Evolutionary conservation across 495 filamentous ascomycete species (phyloP), one percentile per base, ranked within the genome.

Genomic region (Aspergillus carlsbadensis): DNA sequence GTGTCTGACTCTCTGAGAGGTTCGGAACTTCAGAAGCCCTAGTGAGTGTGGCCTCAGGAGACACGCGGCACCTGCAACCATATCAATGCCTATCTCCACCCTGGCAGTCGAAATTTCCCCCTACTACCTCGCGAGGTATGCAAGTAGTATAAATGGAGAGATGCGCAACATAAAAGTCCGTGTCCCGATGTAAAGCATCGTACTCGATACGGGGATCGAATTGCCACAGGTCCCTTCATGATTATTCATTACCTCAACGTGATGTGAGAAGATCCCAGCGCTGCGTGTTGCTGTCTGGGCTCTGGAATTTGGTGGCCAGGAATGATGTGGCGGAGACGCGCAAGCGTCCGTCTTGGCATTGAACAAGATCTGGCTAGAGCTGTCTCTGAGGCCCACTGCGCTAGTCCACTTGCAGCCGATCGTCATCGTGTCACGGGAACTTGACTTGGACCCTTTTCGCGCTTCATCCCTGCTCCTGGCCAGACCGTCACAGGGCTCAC

Each of bases 341-440:
- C 74, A 77, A 77, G 72, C 73, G 62, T 70, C 63, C 67, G 70
- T 72, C 74, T 76, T 77, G 74, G 73, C 71, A 62, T 41, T 51
- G 58, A 18, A 60, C 61, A 58, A 62, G 71, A 74, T 76, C 66
- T 68, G 69, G 65, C 70, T 67, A 70, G 67, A 69, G 62, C 54
- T 54, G 52, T 17, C 54, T 48, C 52, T 26, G 10, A n/a, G 51
- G 29, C 49, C 66, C 66, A 68, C 57, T 22, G 7, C 53, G 42
- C 60, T 65, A 71, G 56, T 37, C 66, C 56, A 3, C 13, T 59
- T 68, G 35, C 43, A 31, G 33, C 5, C 14, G 26, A 29, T 29
- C 26, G 26, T 29, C 26, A 29, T 8, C 8, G 36, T 52, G 50
- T 49, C 56, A 58, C 48, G 41, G 53, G 39, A 51, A 52, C 53